These are phyloP conservation scores for Blastobotrys malaysiensis DNA, from an alignment of 1,139 yeast species.

Conservation along the genomic window DNA sequence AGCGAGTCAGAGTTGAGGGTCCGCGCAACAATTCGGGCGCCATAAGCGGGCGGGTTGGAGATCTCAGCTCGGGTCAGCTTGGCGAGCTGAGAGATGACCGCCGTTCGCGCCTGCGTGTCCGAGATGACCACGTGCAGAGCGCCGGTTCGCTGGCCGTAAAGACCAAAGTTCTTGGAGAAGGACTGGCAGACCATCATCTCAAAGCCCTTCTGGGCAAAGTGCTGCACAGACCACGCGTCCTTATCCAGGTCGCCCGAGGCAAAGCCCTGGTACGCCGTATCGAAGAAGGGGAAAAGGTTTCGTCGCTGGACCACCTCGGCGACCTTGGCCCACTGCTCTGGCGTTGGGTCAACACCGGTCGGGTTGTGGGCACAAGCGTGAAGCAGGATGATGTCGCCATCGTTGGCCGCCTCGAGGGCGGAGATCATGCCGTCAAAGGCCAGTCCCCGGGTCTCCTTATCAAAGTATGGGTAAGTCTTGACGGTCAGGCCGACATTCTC, in stretches of 20 bases:
- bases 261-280: conserved; percentile 93
- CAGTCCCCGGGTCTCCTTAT: conserved; percentile 55
- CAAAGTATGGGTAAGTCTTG: conserved; percentile 76
- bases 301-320: conserved; percentile 52
- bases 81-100: conserved; percentile 72
- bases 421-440: conserved; percentile 44
- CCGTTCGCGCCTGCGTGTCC: conserved; percentile 29
- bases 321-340: conserved; percentile 73
- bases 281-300: conserved; percentile 68
- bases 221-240: conserved; percentile 47
- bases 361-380: conserved; percentile 98
- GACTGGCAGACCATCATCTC: conserved; percentile 77
- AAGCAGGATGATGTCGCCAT: conserved; percentile 53
- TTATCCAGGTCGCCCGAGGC: conserved; percentile 61
- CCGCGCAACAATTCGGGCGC: conserved; percentile 78
- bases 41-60: conserved; percentile 94
- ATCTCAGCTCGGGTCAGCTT: conserved; percentile 78
- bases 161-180: conserved; percentile 95
- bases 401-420: conserved; percentile 29
- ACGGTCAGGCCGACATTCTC: conserved; percentile 58
- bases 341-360: conserved; percentile 85
- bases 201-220: conserved; percentile 39
- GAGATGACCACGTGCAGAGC: conserved; percentile 58
- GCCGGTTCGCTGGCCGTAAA: conserved; percentile 94
- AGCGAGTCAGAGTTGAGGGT: conserved; percentile 60